Evolutionary conservation across 2,329 filamentous ascomycete genomes (phyloP).

Genomic region (Metarhizium anisopliae): DNA sequence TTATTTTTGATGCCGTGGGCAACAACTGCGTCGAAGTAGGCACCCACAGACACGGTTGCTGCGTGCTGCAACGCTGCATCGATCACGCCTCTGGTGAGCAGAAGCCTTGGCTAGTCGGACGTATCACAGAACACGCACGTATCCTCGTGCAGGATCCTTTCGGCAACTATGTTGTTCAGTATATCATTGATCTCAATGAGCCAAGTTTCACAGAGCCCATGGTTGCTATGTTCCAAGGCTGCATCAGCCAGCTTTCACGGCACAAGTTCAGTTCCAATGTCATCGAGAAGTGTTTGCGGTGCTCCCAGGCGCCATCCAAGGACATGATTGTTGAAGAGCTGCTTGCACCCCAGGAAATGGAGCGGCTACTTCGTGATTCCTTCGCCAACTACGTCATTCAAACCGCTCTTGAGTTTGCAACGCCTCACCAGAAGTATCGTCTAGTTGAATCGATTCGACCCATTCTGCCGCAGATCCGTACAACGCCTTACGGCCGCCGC

Average conservation of each 20-base stretch:
- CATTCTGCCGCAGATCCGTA: slow-evolving; percentile 73
- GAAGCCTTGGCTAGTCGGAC: slow-evolving; percentile 74
- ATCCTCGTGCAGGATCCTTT: slow-evolving; percentile 92
- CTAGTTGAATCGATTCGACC: slow-evolving; percentile 81
- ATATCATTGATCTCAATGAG: slow-evolving; percentile 92
- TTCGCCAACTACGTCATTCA: slow-evolving; percentile 98
- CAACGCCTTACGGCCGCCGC: slow-evolving; percentile 88
- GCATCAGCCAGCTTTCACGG: slow-evolving; percentile 66
- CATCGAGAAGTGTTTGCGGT: slow-evolving; percentile 91
- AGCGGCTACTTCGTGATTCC: slow-evolving; percentile 80
- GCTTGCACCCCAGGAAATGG: slow-evolving; percentile 63
- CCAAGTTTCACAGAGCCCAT: slow-evolving; percentile 80
- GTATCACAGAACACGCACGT: slow-evolving; percentile 84
- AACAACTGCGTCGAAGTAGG: slow-evolving; percentile 80
- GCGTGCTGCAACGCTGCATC: slow-evolving; percentile 94
- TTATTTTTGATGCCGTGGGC: slow-evolving; percentile 94
- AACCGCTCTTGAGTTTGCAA: slow-evolving; percentile 82
- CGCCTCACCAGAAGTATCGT: slow-evolving; percentile 60
- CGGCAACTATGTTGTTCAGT: slow-evolving; percentile 97
- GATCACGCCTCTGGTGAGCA: slow-evolving; percentile 89
- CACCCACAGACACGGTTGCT: slow-evolving; percentile 95
- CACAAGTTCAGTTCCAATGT: slow-evolving; percentile 99
- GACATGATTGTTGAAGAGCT: slow-evolving; percentile 83
- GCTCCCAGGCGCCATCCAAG: slow-evolving; percentile 64
- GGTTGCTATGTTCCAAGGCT: slow-evolving; percentile 68